These are phyloP conservation scores for Nemophila menziesii DNA, from an alignment of 257 asterid species.

Conservation along the genomic window DNA sequence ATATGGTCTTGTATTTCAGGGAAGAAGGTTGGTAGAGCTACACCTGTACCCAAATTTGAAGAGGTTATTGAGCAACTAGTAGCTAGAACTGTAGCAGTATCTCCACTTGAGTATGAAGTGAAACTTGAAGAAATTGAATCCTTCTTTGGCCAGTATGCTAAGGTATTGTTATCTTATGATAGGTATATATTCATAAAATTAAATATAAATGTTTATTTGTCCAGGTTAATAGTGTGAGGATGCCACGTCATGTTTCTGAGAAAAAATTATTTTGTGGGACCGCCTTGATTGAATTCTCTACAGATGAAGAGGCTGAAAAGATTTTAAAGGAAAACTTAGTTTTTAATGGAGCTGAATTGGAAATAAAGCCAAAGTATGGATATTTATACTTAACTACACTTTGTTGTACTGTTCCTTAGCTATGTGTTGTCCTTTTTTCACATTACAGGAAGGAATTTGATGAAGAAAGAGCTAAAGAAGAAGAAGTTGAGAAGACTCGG, in stretches of 20 bases:
- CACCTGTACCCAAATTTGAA: conserved; percentile 64
- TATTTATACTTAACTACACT: not conserved
- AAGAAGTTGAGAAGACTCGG: conserved; percentile 31
- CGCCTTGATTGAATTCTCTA: conserved; percentile 80
- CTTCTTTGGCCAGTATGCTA: conserved; percentile 52
- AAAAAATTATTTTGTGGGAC: conserved; percentile 75
- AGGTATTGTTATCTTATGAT: conserved; percentile 23
- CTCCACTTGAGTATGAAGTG: conserved; percentile 67
- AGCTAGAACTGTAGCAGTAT: conserved; percentile 72
- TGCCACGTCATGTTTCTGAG: conserved; percentile 91
- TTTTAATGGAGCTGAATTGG: conserved; percentile 69
- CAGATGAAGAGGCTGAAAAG: conserved; percentile 63
- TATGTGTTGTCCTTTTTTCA: conserved; percentile 8
- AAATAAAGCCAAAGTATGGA: conserved; percentile 71
- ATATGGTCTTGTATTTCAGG: conserved; percentile 30
- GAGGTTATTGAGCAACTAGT: conserved; percentile 76
- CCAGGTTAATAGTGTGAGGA: conserved; percentile 96
- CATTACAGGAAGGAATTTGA: conserved; percentile 61
- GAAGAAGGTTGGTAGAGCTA: conserved; percentile 59
- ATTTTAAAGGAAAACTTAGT: conserved; percentile 55
- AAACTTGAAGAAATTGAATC: conserved; percentile 74
- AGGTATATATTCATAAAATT: not conserved
- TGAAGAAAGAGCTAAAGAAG: conserved; percentile 60
- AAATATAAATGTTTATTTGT: conserved; percentile 1
- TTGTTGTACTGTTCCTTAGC: not conserved